Base-by-base conservation (phyloP, 805 yeast species). In the Candida morakotiae region DNA sequence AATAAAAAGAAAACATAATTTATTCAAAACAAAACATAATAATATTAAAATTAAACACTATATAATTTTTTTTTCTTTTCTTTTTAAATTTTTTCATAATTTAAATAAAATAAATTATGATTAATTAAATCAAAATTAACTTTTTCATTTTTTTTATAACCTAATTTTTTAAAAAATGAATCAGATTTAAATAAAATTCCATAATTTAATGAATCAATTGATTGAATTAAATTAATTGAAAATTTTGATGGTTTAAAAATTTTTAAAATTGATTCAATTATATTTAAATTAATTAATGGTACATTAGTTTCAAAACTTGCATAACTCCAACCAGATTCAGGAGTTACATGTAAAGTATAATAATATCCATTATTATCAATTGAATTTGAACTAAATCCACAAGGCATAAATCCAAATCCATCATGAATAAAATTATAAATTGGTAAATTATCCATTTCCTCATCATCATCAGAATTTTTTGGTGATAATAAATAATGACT, bases 271-370 rank as follows among this genome's bases (percentile, higher is more conserved):
- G 73, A 75, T 28, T 62, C 47, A 43, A 86, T 58, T 8, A 87
- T 79, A n/a, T 71, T 73, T 22, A 71, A 54, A 49, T 81, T 75
- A 44, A 69, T 61, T 35, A 67, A 67, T 6, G 83, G 81, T 28
- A 80, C 86, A 58, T 87, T 91, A 15, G 96, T 80, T 58, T 93
- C 98, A 59, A 93, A 93, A 8, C 95, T 85, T 4, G 98, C 98
- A 60, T 91, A 91, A 4, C 96, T 87, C 87, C 94, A 91, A 25
- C 91, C 95, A 16, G 69, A 57, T 56, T 93, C 98, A 0, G 98
- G 98, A 0, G 98, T 93, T 28, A 93, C 85, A 56, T 93, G 98
- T 41, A 89, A 69, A 7, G 97, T 91, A 55, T 83, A 84, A 48
- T 74, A 71, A 15, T 60, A 62, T 8, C 59, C 67, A 15, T 45